Evolutionary conservation across 352 stramenopile species (phyloP).

Genomic region (Phytopythium helicoides): DNA sequence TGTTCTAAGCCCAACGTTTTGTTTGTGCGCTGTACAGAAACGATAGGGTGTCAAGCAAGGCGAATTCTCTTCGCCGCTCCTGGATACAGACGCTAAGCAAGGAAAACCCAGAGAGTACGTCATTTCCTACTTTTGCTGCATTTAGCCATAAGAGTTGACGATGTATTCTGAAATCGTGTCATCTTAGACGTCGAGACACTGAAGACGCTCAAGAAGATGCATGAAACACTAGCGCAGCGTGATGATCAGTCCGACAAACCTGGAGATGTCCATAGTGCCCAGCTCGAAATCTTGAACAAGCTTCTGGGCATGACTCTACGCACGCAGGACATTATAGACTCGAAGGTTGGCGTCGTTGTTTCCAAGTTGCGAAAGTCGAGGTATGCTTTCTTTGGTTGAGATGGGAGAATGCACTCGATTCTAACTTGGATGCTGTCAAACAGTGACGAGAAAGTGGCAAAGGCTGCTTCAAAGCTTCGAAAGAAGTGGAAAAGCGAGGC

Average conservation of each 20-base stretch:
- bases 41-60: constrained; percentile 71
- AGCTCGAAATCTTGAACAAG: constrained; percentile 48
- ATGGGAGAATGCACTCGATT: too few species aligned
- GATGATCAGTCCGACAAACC: constrained; percentile 23
- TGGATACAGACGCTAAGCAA: too few species aligned
- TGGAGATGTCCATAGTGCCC: too few species aligned
- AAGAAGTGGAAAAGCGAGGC: constrained; percentile 81
- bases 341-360: constrained; percentile 72
- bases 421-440: constrained; percentile 21
- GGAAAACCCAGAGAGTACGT: too few species aligned
- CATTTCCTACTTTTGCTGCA: too few species aligned
- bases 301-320: constrained; percentile 61
- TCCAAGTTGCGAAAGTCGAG: constrained; percentile 77
- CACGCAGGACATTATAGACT: constrained; percentile 76
- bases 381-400: too few species aligned
- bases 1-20: not conserved
- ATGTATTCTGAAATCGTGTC: too few species aligned
- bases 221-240: constrained; percentile 48
- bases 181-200: too few species aligned
- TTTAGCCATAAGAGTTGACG: too few species aligned
- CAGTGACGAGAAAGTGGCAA: constrained; percentile 59
- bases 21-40: constrained; percentile 35
- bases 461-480: constrained; percentile 54
- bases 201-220: constrained; percentile 51
- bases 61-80: constrained; percentile 58